A percentile compares a stretch with the other conserved stretches of the same genome.
Evolutionary conservation across 2,329 filamentous ascomycete species (phyloP).

Genomic region (Colletotrichum cordylinicola): DNA sequence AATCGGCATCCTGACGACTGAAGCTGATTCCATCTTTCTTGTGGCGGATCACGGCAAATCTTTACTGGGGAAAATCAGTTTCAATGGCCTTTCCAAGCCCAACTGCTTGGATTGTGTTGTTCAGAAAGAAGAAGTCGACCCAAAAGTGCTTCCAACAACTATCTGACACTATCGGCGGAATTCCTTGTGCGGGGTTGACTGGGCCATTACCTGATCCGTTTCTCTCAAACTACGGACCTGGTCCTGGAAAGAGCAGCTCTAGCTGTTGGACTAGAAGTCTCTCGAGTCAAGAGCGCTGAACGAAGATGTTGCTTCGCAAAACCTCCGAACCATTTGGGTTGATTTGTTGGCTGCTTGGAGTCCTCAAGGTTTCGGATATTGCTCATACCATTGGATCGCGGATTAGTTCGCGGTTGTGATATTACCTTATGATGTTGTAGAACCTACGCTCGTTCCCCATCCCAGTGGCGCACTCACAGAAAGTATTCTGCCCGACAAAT

Average conservation of each 20-base stretch:
- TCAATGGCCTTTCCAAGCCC: too few species aligned
- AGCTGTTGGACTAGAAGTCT: background rate
- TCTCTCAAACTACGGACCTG: background rate
- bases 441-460: background rate
- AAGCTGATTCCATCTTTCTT: background rate
- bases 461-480: background rate
- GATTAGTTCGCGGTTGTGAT: background rate
- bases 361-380: background rate
- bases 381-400: accelerated
- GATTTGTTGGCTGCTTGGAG: background rate
- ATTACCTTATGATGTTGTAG: background rate
- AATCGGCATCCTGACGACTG: background rate
- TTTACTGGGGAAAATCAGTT: background rate
- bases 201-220: background rate
- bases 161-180: background rate
- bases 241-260: background rate
- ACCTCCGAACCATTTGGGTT: background rate
- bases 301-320: background rate
- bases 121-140: background rate
- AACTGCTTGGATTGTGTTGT: background rate
- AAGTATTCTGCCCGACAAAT: background rate
- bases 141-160: background rate
- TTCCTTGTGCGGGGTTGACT: background rate
- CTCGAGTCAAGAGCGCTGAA: background rate
- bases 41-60: background rate